These are phyloP conservation scores for Malassezia pachydermatis DNA, from an alignment of 1,284 basidiomycete genomes.

Conservation along the genomic window DNA sequence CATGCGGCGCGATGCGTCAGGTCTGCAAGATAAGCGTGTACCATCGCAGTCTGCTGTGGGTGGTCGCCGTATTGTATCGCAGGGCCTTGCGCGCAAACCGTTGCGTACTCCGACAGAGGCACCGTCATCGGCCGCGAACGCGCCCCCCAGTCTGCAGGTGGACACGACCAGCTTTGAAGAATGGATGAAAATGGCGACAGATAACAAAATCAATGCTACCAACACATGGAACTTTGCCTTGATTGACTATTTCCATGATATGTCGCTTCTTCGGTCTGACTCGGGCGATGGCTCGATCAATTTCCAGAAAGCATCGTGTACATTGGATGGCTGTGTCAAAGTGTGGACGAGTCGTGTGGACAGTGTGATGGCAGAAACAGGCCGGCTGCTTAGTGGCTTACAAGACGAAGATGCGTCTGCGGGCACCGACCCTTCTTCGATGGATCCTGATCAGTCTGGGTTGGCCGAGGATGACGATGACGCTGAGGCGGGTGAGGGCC, in stretches of 20 bases:
- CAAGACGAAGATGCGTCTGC: conserved; percentile 55
- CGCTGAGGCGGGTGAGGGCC: conserved; percentile 60
- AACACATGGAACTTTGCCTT: conserved; percentile 98
- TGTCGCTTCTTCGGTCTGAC: conserved; percentile 68
- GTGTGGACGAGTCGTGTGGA: conserved; percentile 98
- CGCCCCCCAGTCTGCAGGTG: conserved; percentile 28
- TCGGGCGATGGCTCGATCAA: conserved; percentile 59
- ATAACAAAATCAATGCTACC: conserved; percentile 97
- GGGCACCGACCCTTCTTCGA: conserved; percentile 54
- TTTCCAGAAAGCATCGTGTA: conserved; percentile 95
- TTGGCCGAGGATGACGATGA: conserved; percentile 49
- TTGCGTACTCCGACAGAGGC: conserved; percentile 13
- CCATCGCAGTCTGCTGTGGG: background rate
- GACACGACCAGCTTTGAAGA: conserved; percentile 58
- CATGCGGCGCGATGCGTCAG: conserved; percentile 2
- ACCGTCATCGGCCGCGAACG: too few species aligned
- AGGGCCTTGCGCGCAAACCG: conserved; percentile 12
- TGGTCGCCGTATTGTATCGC: conserved; percentile 15
- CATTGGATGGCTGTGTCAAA: conserved; percentile 96
- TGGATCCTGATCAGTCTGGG: conserved; percentile 27
- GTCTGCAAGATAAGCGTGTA: conserved; percentile 2
- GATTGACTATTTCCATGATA: conserved; percentile 98
- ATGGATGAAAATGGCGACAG: conserved; percentile 99
- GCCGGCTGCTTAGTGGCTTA: conserved; percentile 84
- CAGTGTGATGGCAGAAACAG: conserved; percentile 90